Conservation (phyloP, 768 basidiomycete genomes). For the Trametes cinnabarina region DNA sequence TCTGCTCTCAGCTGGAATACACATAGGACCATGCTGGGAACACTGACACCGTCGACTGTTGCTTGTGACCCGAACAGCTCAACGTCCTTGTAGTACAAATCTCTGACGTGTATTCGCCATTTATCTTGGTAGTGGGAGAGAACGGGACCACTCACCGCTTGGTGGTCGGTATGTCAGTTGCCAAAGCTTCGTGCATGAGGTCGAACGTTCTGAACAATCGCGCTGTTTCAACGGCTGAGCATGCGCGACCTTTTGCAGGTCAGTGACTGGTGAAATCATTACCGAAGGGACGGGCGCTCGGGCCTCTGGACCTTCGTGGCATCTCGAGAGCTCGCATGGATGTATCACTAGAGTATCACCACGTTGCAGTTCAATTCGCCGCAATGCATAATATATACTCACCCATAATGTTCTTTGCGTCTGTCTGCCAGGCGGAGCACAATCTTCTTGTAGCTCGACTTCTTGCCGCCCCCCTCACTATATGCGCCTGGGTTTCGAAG, state of each 20-base stretch:
- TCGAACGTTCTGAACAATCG: slow-evolving; percentile 67
- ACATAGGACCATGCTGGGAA: not conserved
- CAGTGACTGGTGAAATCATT: too few relatives aligned
- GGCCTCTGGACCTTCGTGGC: slow-evolving; percentile 35
- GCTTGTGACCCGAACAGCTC: slow-evolving; percentile 71
- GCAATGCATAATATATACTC: not conserved
- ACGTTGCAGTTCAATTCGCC: too few relatives aligned
- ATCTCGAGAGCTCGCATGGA: slow-evolving; percentile 32
- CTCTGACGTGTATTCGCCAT: slow-evolving; percentile 71
- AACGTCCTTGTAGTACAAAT: slow-evolving; percentile 88
- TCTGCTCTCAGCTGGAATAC: not conserved
- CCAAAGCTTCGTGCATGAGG: slow-evolving; percentile 65
- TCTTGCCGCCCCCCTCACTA: not conserved
- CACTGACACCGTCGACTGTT: slow-evolving; percentile 69
- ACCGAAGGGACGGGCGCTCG: slow-evolving; percentile 46
- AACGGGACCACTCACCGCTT: slow-evolving; percentile 7
- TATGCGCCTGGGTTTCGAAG: slow-evolving; percentile 4
- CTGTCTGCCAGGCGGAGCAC: slow-evolving; percentile 38
- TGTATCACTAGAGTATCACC: not conserved
- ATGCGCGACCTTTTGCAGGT: not conserved
- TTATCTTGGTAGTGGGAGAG: not conserved
- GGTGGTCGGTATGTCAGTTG: slow-evolving; percentile 44
- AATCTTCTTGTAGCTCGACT: slow-evolving; percentile 25
- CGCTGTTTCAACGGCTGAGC: slow-evolving; percentile 40
- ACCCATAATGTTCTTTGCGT: slow-evolving; percentile 34